Evolutionary conservation across 164 flowering plant genomes (phyloP).

Genomic region (Magnolia changhungtana): DNA sequence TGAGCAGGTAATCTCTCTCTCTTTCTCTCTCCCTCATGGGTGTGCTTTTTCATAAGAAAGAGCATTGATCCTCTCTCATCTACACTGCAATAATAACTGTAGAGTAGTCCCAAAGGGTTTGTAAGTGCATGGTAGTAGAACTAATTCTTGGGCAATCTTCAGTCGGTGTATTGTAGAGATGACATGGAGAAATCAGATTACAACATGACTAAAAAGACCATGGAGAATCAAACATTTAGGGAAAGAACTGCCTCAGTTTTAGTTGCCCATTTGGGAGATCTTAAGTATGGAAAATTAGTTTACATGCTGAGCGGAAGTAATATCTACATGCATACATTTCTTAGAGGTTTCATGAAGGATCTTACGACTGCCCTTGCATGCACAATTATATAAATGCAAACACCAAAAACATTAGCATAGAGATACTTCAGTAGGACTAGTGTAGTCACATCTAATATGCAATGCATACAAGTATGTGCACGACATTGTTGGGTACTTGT

Average conservation of each 20-base stretch:
- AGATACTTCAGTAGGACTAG: too few relatives aligned
- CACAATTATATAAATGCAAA: too few relatives aligned
- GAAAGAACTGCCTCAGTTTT: not conserved
- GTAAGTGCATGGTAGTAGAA: not conserved
- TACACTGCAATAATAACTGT: not conserved
- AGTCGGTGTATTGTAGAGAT: not conserved
- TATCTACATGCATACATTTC: too few relatives aligned
- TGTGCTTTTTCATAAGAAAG: not conserved
- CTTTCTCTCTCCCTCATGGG: not conserved
- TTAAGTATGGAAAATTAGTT: not conserved
- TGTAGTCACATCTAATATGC: too few relatives aligned
- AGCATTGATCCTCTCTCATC: not conserved
- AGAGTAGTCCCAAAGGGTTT: not conserved
- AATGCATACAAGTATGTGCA: too few relatives aligned
- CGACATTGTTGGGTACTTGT: too few relatives aligned
- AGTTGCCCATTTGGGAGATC: not conserved
- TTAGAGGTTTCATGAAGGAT: too few relatives aligned
- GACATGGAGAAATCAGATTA: not conserved
- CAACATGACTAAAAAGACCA: not conserved
- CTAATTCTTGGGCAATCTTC: not conserved
- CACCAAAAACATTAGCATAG: too few relatives aligned
- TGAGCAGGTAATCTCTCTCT: slow-evolving; percentile 66
- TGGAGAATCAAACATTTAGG: not conserved
- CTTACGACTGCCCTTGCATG: too few relatives aligned
- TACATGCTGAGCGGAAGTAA: too few relatives aligned